Percentiles rank a stretch among this genome's conserved stretches.
Conservation (phyloP, 495 filamentous ascomycete genomes). For the Hypoxylon lenormandii region DNA sequence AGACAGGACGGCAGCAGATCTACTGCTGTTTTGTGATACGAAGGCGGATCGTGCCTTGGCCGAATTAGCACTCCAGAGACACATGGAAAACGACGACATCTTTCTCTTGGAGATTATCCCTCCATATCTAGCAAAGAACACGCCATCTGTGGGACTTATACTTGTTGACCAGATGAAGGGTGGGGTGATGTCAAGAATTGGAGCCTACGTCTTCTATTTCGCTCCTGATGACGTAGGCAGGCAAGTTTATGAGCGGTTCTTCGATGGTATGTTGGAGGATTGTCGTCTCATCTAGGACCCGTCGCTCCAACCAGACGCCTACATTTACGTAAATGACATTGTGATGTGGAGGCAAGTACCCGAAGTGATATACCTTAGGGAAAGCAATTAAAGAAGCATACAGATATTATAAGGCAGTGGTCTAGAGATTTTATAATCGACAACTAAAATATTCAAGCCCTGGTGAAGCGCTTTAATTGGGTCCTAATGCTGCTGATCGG, state of each 20-base stretch:
- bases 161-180: not conserved
- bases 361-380: too few relatives aligned
- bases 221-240: not conserved
- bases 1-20: not conserved
- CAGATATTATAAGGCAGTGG: too few relatives aligned
- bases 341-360: too few relatives aligned
- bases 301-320: too few relatives aligned
- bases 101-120: not conserved
- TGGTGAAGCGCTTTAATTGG: too few relatives aligned
- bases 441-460: too few relatives aligned
- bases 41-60: not conserved
- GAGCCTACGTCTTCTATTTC: not conserved
- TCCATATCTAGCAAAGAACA: not conserved
- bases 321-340: too few relatives aligned
- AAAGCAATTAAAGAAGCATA: too few relatives aligned
- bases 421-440: too few relatives aligned
- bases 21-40: not conserved
- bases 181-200: not conserved
- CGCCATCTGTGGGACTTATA: not conserved
- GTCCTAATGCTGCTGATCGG: too few relatives aligned
- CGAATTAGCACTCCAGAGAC: not conserved
- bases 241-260: not conserved
- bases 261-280: not conserved
- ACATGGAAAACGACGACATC: not conserved
- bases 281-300: not conserved